Conservation (phyloP, 345 rosid species). For the Melastoma malabathricum region DNA sequence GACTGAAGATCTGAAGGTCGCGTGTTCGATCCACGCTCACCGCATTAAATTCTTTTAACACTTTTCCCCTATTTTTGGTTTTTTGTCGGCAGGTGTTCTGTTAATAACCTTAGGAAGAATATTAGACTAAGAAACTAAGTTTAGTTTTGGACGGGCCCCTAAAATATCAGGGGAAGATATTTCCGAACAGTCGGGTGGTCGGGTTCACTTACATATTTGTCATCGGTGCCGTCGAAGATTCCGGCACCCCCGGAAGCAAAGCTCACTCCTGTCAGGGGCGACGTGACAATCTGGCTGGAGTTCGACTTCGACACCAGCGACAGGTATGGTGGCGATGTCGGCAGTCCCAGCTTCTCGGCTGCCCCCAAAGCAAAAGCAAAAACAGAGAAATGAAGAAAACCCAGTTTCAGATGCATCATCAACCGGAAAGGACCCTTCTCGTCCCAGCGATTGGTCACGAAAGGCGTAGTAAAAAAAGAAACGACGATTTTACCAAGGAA, state of each 20-base stretch:
- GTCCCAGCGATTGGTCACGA: no score
- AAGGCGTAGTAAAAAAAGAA: no score
- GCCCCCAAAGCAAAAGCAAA: constrained; percentile 6
- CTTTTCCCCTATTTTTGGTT: not conserved
- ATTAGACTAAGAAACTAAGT: no score
- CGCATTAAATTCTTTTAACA: constrained; percentile 17
- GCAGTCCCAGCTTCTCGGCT: constrained; percentile 56
- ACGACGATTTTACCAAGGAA: constrained; percentile 15
- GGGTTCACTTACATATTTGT: constrained; percentile 9
- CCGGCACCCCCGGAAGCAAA: constrained; percentile 45
- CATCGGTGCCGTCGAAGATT: constrained; percentile 14
- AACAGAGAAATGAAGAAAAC: no score
- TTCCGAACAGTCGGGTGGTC: not conserved
- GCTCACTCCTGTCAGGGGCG: constrained; percentile 33
- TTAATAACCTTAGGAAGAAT: no score
- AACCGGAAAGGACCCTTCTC: no score
- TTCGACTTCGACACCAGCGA: constrained; percentile 12
- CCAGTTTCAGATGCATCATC: no score
- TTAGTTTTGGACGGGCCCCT: no score
- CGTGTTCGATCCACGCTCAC: constrained; percentile 90
- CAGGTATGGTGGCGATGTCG: constrained; percentile 47
- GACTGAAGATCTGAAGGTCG: constrained; percentile 96
- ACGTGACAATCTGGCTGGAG: constrained; percentile 8
- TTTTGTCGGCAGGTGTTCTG: not conserved
- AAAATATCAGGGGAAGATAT: not conserved